Conservation (phyloP, 2,329 filamentous ascomycete genomes). For the Bimuria novae-zelandiae region DNA sequence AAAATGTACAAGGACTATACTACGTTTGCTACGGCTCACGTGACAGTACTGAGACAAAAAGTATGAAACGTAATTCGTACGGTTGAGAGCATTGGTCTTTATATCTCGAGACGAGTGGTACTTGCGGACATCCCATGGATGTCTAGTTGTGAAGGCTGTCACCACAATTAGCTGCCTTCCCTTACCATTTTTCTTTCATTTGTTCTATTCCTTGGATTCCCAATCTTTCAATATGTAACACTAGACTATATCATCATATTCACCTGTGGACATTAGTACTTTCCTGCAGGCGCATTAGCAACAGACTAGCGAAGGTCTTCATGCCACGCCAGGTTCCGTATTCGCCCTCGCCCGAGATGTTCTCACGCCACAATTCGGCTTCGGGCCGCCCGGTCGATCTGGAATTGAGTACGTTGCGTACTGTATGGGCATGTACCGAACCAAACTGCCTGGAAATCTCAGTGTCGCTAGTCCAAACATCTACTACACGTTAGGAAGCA, state of each 20-base stretch:
- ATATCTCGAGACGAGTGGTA: not conserved
- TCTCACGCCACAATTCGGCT: constrained; percentile 8
- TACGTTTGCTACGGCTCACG: too few relatives aligned
- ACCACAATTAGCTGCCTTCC: not conserved
- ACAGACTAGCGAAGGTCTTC: too few relatives aligned
- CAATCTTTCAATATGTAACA: not conserved
- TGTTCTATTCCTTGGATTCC: not conserved
- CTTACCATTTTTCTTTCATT: not conserved
- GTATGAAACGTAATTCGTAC: too few relatives aligned
- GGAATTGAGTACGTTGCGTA: constrained; percentile 8
- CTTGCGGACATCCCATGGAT: not conserved
- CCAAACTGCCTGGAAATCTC: constrained; percentile 6
- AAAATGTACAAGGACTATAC: too few relatives aligned
- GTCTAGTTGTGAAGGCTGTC: not conserved
- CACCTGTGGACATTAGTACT: too few relatives aligned
- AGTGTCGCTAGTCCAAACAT: constrained; percentile 13
- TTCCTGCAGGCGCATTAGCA: too few relatives aligned
- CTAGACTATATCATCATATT: not conserved
- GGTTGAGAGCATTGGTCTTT: too few relatives aligned
- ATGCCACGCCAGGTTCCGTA: constrained; percentile 3
- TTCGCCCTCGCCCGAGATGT: constrained; percentile 1
- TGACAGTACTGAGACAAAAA: too few relatives aligned
- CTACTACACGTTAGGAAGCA: constrained; percentile 8
- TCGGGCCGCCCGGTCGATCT: constrained; percentile 5
- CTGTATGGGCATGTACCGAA: constrained; percentile 13